A percentile compares a stretch with the other conserved stretches of the same genome.
phyloP scores from a whole-genome alignment of 208 protist genomes.

The Leishmania amazonensis region DNA sequence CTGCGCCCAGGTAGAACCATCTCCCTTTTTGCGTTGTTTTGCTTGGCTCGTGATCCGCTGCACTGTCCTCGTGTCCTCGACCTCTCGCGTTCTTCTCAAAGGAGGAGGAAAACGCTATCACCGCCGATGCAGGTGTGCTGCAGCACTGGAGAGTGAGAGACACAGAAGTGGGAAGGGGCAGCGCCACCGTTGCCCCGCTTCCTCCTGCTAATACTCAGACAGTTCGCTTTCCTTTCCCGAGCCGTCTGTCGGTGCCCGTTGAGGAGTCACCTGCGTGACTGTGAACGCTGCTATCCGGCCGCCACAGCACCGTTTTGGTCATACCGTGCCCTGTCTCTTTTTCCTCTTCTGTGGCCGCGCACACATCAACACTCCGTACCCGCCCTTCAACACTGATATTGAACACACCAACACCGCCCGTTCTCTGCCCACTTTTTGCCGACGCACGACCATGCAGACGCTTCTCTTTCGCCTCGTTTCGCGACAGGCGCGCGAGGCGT shows the following conservation, averaged over 20 bases:
- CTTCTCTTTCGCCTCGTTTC: neutral
- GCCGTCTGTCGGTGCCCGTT: neutral
- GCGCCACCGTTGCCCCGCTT: neutral
- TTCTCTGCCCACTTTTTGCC: neutral
- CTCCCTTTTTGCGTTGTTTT: neutral
- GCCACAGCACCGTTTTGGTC: neutral
- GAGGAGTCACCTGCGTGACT: neutral
- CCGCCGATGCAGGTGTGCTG: neutral
- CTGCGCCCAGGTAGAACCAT: neutral
- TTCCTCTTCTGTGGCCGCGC: neutral
- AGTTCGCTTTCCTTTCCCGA: constrained; percentile 16
- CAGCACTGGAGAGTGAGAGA: neutral
- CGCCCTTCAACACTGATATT: neutral
- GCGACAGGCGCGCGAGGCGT: neutral
- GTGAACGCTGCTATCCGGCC: neutral
- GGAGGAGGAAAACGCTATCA: neutral
- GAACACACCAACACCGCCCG: neutral
- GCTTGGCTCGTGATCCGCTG: neutral
- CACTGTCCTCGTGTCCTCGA: neutral
- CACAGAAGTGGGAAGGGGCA: neutral
- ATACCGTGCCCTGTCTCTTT: neutral
- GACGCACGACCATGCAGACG: neutral
- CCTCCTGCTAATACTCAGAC: neutral
- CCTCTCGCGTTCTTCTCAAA: neutral
- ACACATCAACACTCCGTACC: neutral